Evolutionary conservation across 306 rosid genomes (phyloP).

Genomic region (Pyrus pyrifolia): DNA sequence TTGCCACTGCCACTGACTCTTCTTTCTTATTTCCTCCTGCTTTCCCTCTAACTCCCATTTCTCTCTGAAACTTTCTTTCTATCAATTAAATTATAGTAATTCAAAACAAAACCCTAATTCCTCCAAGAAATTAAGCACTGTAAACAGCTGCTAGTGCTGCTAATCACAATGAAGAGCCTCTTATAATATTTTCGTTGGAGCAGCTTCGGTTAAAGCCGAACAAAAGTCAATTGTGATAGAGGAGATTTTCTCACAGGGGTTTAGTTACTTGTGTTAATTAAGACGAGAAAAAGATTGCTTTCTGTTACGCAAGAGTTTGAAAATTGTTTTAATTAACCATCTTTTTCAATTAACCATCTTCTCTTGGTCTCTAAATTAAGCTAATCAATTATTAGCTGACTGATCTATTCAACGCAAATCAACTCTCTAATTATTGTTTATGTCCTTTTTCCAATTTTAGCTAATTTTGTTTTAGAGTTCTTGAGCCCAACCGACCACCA

Average conservation of each 20-base stretch:
- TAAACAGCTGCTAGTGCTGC: neutral
- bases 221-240: neutral
- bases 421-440: neutral
- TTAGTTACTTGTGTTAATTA: neutral
- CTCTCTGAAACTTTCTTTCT: neutral
- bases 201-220: neutral
- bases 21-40: conserved; percentile 32
- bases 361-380: neutral
- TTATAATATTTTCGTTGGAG: too few relatives aligned
- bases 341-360: neutral
- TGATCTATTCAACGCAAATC: neutral
- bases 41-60: conserved; percentile 35
- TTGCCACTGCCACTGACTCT: conserved; percentile 70
- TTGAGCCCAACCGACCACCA: too few relatives aligned
- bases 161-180: neutral
- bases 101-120: neutral
- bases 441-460: neutral
- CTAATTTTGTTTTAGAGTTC: neutral
- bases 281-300: neutral
- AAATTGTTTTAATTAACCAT: neutral
- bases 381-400: neutral
- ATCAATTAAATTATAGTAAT: neutral
- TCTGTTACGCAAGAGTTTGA: too few relatives aligned
- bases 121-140: neutral
- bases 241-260: neutral